A percentile compares a stretch with the other conserved stretches of the same genome.
These are phyloP conservation scores for Moesziomyces sp. DNA, from an alignment of 1,284 basidiomycete genomes.

Conservation along the genomic window DNA sequence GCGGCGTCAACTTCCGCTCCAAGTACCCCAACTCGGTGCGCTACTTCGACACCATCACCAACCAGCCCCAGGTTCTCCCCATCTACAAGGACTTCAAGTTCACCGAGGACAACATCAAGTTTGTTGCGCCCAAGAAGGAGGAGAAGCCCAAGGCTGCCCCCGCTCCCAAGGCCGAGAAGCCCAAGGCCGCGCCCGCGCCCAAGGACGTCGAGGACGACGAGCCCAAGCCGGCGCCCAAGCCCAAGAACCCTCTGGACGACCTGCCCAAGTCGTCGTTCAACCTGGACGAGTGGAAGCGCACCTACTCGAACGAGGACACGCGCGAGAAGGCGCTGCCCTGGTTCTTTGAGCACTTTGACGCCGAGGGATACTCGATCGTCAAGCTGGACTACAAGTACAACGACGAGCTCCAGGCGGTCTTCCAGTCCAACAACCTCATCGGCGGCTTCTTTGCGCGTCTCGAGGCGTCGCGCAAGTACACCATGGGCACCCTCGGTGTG, in stretches of 20 bases:
- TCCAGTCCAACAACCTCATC: constrained; percentile 73
- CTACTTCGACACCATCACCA: constrained; percentile 76
- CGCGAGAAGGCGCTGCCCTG: constrained; percentile 60
- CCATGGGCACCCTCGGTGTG: constrained; percentile 92
- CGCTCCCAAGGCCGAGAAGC: constrained; percentile 71
- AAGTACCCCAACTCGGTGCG: constrained; percentile 79
- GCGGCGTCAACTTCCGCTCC: constrained; percentile 59
- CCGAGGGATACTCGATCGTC: constrained; percentile 89
- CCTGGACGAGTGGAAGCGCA: constrained; percentile 97
- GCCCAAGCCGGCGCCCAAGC: constrained; percentile 75
- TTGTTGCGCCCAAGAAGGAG: constrained; percentile 76
- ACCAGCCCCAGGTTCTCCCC: constrained; percentile 72
- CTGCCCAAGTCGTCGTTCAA: constrained; percentile 92
- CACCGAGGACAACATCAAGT: constrained; percentile 79
- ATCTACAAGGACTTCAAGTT: constrained; percentile 71
- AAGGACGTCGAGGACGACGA: constrained; percentile 75
- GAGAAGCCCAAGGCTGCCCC: constrained; percentile 66
- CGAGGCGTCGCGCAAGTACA: constrained; percentile 69
- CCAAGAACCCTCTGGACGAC: constrained; percentile 91
- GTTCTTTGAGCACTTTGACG: constrained; percentile 78
- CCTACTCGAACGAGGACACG: constrained; percentile 97
- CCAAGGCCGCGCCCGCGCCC: constrained; percentile 71
- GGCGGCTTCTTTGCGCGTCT: constrained; percentile 95
- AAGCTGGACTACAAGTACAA: constrained; percentile 97
- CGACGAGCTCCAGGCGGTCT: constrained; percentile 83